Evolutionary conservation across 768 basidiomycete species (phyloP), one percentile per base, ranked within the genome.

Genomic region (Termitomyces bulborhizus): DNA sequence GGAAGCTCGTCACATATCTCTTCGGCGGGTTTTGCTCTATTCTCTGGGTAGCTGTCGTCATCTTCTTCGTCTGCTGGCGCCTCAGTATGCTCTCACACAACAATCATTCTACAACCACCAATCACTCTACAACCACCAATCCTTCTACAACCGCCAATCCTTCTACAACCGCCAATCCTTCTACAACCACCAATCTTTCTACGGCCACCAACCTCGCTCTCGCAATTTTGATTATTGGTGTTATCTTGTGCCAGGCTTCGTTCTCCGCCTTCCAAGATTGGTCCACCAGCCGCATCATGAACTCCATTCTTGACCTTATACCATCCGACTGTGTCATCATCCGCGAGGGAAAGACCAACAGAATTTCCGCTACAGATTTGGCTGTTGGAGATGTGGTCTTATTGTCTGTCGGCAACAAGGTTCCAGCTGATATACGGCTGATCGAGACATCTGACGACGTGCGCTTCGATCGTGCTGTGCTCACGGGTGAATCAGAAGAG

Each of bases 401-500:
- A 27, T 24, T 62, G 21, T 52, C 57, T 3, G 49, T 58, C 6
- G 62, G 62, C 6, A 60, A 60, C 42, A 62, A 60, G 52, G 62
- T 62, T 0, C 62, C 62, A 37, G 62, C 60, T 12, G 84, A 85
- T 60, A 68, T 84, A 32, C 75, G 83, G 26, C 71, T 85, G 8
- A 73, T 83, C 39, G 65, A 77, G 13, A 76, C 74, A 57, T 78
- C 79, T 1, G 73, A 74, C 5, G 82, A 83, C 58, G 67, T 82
- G 54, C 73, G 73, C 34, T 73, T 82, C 47, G 81, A 83, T 54
- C 72, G 80, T 9, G 73, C 80, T 1, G 73, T 82, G 34, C 71
- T 83, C 36, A 83, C 82, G 3, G 78, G 76, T 9, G 77, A 78
- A 61, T 73, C 74, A 58, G 75, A 76, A 31, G 73, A 73, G 68